Percentiles rank a stretch among this genome's conserved stretches.
phyloP scores from a whole-genome alignment of 345 rosid genomes.

The Eucalyptus erythrocorys region DNA sequence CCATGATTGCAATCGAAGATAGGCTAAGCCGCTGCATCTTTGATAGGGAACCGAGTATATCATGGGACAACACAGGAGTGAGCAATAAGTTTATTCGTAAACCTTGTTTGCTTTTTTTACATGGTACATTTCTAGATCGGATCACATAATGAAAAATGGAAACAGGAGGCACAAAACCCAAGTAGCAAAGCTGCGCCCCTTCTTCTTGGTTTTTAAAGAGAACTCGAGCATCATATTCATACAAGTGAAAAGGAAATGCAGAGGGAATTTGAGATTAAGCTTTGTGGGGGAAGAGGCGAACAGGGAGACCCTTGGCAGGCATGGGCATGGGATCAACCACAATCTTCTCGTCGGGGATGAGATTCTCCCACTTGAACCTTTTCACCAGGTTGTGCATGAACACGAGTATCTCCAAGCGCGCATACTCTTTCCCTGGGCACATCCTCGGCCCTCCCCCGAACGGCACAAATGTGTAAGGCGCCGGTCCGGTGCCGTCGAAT shows the following conservation, averaged over 20 bases:
- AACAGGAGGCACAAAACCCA: not conserved
- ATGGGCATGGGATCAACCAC: conserved; percentile 16
- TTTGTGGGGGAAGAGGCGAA: conserved; percentile 17
- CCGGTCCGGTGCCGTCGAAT: conserved; percentile 17
- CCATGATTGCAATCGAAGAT: not conserved
- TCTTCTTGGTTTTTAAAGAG: not conserved
- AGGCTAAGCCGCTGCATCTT: not conserved
- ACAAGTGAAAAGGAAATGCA: not conserved
- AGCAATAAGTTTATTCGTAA: not conserved
- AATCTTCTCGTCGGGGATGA: conserved; percentile 14
- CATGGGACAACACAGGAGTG: not conserved
- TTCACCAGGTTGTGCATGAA: conserved; percentile 22
- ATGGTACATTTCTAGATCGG: not conserved
- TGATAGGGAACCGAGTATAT: not conserved
- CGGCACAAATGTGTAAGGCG: conserved; percentile 22
- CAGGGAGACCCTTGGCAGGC: conserved; percentile 20
- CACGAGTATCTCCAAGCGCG: conserved; percentile 18
- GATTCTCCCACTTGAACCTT: conserved; percentile 10
- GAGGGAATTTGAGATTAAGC: not conserved
- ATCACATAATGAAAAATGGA: not conserved
- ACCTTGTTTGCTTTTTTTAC: not conserved
- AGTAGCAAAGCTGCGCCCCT: not conserved
- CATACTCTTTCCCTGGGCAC: conserved; percentile 31
- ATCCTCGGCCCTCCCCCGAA: conserved; percentile 29
- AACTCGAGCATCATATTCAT: not conserved